Conservation (phyloP, 495 filamentous ascomycete species). For the Lentithecium fluviatile region DNA sequence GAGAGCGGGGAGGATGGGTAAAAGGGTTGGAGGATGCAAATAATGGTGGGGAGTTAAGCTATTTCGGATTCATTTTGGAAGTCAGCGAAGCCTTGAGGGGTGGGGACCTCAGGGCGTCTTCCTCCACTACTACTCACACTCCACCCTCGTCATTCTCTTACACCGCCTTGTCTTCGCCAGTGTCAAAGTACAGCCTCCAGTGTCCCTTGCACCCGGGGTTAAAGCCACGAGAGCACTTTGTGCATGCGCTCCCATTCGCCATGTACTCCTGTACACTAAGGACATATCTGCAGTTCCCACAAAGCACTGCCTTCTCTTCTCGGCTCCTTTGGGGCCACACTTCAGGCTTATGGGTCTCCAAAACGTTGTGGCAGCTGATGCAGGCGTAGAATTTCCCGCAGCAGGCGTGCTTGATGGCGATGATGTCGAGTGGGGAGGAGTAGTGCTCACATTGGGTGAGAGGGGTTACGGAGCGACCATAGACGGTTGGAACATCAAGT, state of each 20-base stretch:
- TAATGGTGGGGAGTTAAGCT: too few species aligned
- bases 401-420: slow-evolving; percentile 33
- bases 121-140: too few species aligned
- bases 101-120: too few species aligned
- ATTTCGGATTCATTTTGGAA: too few species aligned
- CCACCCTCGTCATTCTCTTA: too few species aligned
- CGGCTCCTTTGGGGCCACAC: slow-evolving; percentile 16
- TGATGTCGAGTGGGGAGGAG: slow-evolving; percentile 29
- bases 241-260: slow-evolving; percentile 14
- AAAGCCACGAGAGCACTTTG: slow-evolving; percentile 11
- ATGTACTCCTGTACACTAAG: slow-evolving; percentile 20
- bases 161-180: background rate
- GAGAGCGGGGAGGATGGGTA: too few species aligned
- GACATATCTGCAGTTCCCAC: slow-evolving; percentile 21
- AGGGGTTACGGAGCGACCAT: slow-evolving; percentile 23
- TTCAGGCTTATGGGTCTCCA: slow-evolving; percentile 6
- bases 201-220: slow-evolving; percentile 26
- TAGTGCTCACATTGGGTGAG: slow-evolving; percentile 32
- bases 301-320: slow-evolving; percentile 24
- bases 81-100: too few species aligned
- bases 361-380: slow-evolving; percentile 27
- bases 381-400: slow-evolving; percentile 35
- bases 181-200: slow-evolving; percentile 23
- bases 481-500: slow-evolving; percentile 2
- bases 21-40: too few species aligned